Evolutionary conservation across 2,329 filamentous ascomycete species (phyloP), one percentile per base, ranked within the genome.

Genomic region (Trichoderma breve): DNA sequence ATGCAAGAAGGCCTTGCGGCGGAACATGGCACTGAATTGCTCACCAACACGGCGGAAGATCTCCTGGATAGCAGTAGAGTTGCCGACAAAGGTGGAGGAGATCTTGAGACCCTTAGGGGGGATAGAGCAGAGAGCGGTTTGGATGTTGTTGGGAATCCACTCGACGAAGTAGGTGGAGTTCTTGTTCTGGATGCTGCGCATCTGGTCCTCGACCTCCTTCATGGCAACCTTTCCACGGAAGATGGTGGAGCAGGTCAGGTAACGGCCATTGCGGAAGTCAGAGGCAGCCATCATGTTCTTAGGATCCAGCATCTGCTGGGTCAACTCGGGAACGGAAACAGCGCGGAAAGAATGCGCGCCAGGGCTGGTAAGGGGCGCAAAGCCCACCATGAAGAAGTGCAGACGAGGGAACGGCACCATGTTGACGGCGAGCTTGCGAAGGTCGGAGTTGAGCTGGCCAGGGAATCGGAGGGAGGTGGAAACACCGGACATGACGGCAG

Each of bases 211-310:
- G 74, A 98, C 95, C 88, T 98, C 96, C 91, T 98, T 98, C 95
- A 98, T 98, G 83, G 95, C 97, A 83, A 98, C 94, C 89, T 97
- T 97, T 82, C 96, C 96, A 86, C 96, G 95, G 93, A 98, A 99
- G 87, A 98, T 97, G 83, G 96, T 95, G 84, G 93, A 98, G 92
- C 96, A 99, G 79, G 96, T 99, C 81, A 98, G 91, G 89, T 98
- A 99, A 81, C 96, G 96, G 84, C 96, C 96, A 85, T 98, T 98
- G 81, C 96, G 94, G 94, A 98, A 98, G 88, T 99, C 96, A 75
- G 95, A 97, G 76, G 96, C 96, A 86, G 96, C 96, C 96, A 99
- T 98, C 95, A 98, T 99, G 92, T 99, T 99, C 94, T 98, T 98
- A 81, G 96, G 95, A 88, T 99, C 96, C 89, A 97, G 98, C 94